Evolutionary conservation across 202 grass and related monocot genomes (phyloP).

Genomic region (Saccharum hybrid): DNA sequence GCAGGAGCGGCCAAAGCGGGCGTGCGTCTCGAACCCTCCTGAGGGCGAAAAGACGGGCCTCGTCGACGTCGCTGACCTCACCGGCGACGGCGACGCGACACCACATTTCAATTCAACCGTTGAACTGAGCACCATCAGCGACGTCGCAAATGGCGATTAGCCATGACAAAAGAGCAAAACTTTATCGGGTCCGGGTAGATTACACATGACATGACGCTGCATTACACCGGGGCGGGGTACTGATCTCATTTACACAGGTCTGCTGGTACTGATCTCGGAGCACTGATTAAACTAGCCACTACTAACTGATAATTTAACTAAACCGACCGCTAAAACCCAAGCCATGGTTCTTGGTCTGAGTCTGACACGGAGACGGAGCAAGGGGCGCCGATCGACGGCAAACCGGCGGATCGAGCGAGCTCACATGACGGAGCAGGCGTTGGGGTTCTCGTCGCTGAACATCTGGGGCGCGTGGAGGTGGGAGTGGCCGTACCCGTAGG

Average conservation of each 20-base stretch:
- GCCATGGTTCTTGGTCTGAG: conserved; percentile 5
- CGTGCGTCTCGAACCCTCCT: conserved; percentile 25
- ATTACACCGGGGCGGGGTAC: too few relatives aligned
- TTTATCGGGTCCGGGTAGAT: conserved; percentile 16
- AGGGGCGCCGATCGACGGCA: not conserved
- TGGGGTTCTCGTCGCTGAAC: conserved; percentile 96
- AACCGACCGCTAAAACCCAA: conserved; percentile 2
- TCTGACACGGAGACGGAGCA: not conserved
- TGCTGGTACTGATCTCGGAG: conserved; percentile 21
- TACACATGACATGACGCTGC: too few relatives aligned
- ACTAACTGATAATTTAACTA: conserved; percentile 5
- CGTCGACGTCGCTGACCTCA: conserved; percentile 39
- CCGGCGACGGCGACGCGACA: conserved; percentile 29
- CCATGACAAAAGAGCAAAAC: conserved; percentile 21
- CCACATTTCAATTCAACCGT: conserved; percentile 1
- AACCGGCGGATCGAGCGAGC: not conserved
- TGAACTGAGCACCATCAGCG: not conserved
- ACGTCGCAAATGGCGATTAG: not conserved
- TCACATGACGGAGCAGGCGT: conserved; percentile 86
- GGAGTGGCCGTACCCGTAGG: conserved; percentile 44
- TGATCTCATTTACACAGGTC: conserved; percentile 47
- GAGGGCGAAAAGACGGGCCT: not conserved
- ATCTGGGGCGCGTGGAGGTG: conserved; percentile 68
- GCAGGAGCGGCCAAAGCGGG: not conserved
- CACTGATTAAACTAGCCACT: conserved; percentile 23